Evolutionary conservation across 306 rosid genomes (phyloP), one percentile per base, ranked within the genome.

Genomic region (Quercus robur): DNA sequence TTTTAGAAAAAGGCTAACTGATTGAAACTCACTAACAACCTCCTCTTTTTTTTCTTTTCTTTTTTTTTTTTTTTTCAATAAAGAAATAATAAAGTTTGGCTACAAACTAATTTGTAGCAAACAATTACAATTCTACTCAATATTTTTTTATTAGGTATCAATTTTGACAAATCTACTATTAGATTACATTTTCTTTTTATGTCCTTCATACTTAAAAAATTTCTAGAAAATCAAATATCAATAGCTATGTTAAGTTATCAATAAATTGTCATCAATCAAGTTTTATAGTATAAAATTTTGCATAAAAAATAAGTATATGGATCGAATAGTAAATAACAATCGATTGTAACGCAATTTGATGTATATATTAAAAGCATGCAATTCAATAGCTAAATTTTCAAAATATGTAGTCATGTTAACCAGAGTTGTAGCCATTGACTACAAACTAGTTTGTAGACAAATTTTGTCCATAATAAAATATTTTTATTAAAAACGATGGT

Each of bases 21-120:
- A 21, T 59, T 9, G 31, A 26, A 59, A 59, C 66, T 59, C 54
- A 49, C 54, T 49, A 49, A 49, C 54, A 59, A 59, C 66, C 17
- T 1, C 1, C 0, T 5, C 1, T 4, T 30, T 25, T 25, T 25
- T 31, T 0, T 4, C 0, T 31, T 0, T 31, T 0, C 1, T 31
- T 31, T 1, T 0, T 30, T 30, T 4, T 30, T 5, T 5, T 31
- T 33, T 33, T 8, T 21, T 10, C 6, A 23, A 59, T 1, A 59
- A 20, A 26, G 0, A 59, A 20, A 21, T 58, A 25, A 38, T 38
- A 38, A 41, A 41, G 11, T 41, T 41, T 8, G 1, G 0, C 3
- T 8, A 8, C 46, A 41, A 41, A 41, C 1, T 8, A 41, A 8
- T 41, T 41, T 41, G 1, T 2, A 8, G 1, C 3, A 41, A 7